Conservation (phyloP, 345 rosid species). For the Lepidium didymum region DNA sequence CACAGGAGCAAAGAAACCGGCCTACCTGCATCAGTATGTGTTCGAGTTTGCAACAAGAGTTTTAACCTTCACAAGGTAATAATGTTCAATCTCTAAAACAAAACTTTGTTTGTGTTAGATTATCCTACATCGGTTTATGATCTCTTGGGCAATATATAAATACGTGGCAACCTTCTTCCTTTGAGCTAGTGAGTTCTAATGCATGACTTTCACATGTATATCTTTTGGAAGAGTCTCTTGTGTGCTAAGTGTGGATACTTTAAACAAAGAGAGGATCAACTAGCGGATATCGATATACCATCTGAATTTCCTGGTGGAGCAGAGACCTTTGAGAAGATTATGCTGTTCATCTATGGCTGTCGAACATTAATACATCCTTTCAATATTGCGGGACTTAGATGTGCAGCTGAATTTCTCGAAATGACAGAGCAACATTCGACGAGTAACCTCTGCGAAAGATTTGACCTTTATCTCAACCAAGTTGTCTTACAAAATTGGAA, state of each 20-base stretch:
- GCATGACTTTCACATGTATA: neutral
- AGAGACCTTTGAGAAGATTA: slow-evolving; percentile 64
- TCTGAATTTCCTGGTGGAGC: slow-evolving; percentile 71
- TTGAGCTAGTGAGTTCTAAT: neutral
- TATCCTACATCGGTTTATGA: no score
- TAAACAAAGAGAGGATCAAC: slow-evolving; percentile 37
- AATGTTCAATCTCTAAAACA: neutral
- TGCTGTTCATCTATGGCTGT: slow-evolving; percentile 59
- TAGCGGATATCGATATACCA: slow-evolving; percentile 49
- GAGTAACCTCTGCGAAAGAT: slow-evolving; percentile 61
- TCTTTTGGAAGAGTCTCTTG: slow-evolving; percentile 46
- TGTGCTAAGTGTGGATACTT: slow-evolving; percentile 66
- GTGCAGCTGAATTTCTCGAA: slow-evolving; percentile 75
- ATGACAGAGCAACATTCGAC: slow-evolving; percentile 56
- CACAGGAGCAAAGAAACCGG: slow-evolving; percentile 82
- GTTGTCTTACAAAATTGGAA: slow-evolving; percentile 79
- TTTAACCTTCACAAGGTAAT: slow-evolving; percentile 52
- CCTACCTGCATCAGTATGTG: slow-evolving; percentile 39
- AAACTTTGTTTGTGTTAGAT: neutral
- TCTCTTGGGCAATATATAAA: no score
- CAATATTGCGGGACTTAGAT: slow-evolving; percentile 58
- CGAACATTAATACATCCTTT: slow-evolving; percentile 58
- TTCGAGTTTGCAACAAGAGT: slow-evolving; percentile 24
- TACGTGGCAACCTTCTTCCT: no score
- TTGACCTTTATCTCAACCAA: slow-evolving; percentile 69